phyloP scores from a whole-genome alignment of 2,329 filamentous ascomycete species.

The Fusarium burgessii region DNA sequence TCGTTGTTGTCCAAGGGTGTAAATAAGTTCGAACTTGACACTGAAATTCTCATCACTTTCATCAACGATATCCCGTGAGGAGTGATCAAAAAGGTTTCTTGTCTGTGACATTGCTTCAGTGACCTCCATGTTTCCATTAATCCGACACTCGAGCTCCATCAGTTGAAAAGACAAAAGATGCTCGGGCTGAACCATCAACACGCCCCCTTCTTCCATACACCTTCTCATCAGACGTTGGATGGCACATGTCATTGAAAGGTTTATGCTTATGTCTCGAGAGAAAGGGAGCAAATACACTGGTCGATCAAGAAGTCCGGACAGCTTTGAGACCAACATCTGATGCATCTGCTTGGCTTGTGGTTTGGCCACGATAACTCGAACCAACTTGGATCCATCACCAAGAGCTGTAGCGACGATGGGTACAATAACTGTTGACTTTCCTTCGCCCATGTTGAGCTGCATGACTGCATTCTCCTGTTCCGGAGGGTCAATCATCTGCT shows the following conservation, averaged over 20 bases:
- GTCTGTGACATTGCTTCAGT: constrained; percentile 54
- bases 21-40: constrained; percentile 71
- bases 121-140: constrained; percentile 44
- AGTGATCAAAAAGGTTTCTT: constrained; percentile 58
- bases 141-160: constrained; percentile 65
- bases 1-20: constrained; percentile 68
- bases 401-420: constrained; percentile 70
- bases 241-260: constrained; percentile 38
- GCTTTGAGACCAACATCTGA: constrained; percentile 44
- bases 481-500: constrained; percentile 62
- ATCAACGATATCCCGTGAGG: constrained; percentile 69
- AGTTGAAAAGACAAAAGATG: constrained; percentile 73
- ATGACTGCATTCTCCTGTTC: constrained; percentile 63
- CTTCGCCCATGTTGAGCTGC: constrained; percentile 79
- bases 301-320: constrained; percentile 68
- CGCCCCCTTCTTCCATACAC: constrained; percentile 63
- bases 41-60: constrained; percentile 75
- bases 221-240: constrained; percentile 57
- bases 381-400: constrained; percentile 63
- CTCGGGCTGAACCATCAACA: constrained; percentile 73
- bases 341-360: constrained; percentile 72
- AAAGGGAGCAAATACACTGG: constrained; percentile 70
- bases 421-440: constrained; percentile 77
- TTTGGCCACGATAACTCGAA: constrained; percentile 71
- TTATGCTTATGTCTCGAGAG: constrained; percentile 60